phyloP scores from a whole-genome alignment of 1,284 basidiomycete genomes.

The Rhodofomes roseus region DNA sequence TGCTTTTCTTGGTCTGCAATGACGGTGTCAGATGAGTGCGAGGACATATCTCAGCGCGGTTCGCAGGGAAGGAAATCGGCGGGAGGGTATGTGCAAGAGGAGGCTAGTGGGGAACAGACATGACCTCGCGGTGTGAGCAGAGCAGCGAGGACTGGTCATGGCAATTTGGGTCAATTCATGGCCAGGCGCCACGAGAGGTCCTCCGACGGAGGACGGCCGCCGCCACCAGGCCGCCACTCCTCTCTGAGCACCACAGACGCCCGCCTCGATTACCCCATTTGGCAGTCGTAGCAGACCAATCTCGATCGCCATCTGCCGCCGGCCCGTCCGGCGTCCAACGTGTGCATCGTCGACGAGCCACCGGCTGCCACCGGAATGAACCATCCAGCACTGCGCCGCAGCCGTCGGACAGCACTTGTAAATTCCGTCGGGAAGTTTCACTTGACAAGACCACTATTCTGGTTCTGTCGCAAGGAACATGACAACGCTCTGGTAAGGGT shows the following conservation, averaged over 20 bases:
- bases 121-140: not conserved
- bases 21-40: conserved; percentile 6
- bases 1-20: not conserved
- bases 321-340: not conserved
- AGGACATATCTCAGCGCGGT: conserved; percentile 4
- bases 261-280: not conserved
- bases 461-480: too few species aligned
- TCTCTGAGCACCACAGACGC: not conserved
- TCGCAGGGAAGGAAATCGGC: not conserved
- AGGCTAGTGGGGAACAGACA: not conserved
- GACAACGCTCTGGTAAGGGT: too few species aligned
- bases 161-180: not conserved
- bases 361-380: too few species aligned
- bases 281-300: not conserved
- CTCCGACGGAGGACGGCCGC: conserved; percentile 1
- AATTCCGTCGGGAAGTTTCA: too few species aligned
- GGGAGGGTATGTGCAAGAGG: not conserved
- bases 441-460: too few species aligned
- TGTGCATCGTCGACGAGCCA: too few species aligned
- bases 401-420: too few species aligned
- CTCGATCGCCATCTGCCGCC: not conserved
- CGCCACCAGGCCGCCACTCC: not conserved
- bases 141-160: not conserved
- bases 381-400: too few species aligned
- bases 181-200: not conserved